A percentile compares a stretch with the other conserved stretches of the same genome.
These are phyloP conservation scores for Chaetomium sp. DNA, from an alignment of 2,329 filamentous ascomycete species.

Conservation along the genomic window DNA sequence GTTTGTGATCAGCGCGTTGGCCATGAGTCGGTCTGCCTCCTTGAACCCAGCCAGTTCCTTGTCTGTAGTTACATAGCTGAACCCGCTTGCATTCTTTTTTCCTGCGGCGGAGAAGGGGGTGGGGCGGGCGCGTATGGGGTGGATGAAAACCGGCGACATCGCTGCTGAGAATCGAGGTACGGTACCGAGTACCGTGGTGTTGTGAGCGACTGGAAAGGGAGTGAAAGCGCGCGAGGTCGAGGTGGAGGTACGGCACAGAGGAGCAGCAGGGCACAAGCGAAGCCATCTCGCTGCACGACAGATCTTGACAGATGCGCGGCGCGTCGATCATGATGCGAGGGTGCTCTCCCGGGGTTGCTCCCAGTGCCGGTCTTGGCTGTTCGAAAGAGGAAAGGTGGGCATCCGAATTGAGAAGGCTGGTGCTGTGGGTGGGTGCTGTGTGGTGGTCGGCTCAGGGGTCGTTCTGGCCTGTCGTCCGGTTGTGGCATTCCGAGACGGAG, in stretches of 20 bases:
- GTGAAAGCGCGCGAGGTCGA: background rate
- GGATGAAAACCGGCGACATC: background rate
- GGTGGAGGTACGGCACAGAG: conserved; percentile 6
- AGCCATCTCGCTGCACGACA: conserved; percentile 34
- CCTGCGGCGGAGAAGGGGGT: background rate
- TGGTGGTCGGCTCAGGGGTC: conserved; percentile 14
- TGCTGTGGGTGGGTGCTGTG: conserved; percentile 14
- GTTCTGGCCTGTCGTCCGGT: conserved; percentile 14
- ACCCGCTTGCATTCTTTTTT: conserved; percentile 7
- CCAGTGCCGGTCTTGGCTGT: conserved; percentile 28
- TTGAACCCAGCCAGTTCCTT: background rate
- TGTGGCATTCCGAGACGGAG: conserved; percentile 21
- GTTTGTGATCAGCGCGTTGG: conserved; percentile 3
- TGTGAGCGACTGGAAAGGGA: background rate
- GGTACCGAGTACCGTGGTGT: background rate
- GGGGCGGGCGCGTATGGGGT: background rate
- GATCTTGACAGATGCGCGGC: conserved; percentile 37
- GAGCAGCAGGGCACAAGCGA: conserved; percentile 2
- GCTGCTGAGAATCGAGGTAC: background rate
- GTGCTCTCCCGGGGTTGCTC: conserved; percentile 28
- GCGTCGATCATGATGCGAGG: conserved; percentile 37
- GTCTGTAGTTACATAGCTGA: background rate
- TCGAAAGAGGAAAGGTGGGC: conserved; percentile 25
- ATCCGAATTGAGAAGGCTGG: conserved; percentile 19
- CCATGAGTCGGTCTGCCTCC: background rate